Percentiles rank a stretch among this genome's conserved stretches.
Conservation (phyloP, 306 rosid species). For the Senna siamea region DNA sequence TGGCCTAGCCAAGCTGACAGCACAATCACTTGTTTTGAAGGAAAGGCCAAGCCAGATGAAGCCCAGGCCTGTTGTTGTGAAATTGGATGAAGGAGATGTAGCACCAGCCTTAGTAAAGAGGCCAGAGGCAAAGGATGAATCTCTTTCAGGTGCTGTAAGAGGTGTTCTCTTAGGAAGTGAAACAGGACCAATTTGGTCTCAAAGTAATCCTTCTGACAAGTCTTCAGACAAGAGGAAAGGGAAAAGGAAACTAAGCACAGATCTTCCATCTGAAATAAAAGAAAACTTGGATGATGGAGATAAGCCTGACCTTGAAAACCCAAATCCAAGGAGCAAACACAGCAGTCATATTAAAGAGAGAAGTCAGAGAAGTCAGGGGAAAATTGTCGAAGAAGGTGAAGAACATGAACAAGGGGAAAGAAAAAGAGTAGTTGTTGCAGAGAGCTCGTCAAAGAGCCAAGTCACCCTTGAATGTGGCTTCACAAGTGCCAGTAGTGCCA, state of each 20-base stretch:
- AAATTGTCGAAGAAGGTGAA: slow-evolving; percentile 55
- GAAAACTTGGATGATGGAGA: slow-evolving; percentile 58
- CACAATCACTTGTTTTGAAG: slow-evolving; percentile 65
- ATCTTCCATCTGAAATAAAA: slow-evolving; percentile 52
- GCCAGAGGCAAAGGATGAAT: slow-evolving; percentile 56
- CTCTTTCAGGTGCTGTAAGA: slow-evolving; percentile 69
- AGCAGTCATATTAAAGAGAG: slow-evolving; percentile 55
- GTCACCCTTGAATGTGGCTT: slow-evolving; percentile 59
- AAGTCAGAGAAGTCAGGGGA: slow-evolving; percentile 56
- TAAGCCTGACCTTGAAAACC: slow-evolving; percentile 49
- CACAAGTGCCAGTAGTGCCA: slow-evolving; percentile 72
- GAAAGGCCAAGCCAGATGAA: slow-evolving; percentile 67
- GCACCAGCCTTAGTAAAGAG: slow-evolving; percentile 47
- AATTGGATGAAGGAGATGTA: slow-evolving; percentile 73
- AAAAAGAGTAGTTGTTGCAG: slow-evolving; percentile 59
- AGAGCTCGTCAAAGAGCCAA: slow-evolving; percentile 67
- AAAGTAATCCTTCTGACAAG: slow-evolving; percentile 43
- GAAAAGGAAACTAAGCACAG: slow-evolving; percentile 57
- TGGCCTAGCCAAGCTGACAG: slow-evolving; percentile 74
- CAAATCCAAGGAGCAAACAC: slow-evolving; percentile 60
- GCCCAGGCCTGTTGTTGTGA: slow-evolving; percentile 87
- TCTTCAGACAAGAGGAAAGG: slow-evolving; percentile 63
- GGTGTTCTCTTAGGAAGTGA: slow-evolving; percentile 69
- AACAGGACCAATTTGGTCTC: slow-evolving; percentile 43
- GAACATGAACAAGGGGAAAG: slow-evolving; percentile 56